Conservation (phyloP, 2,329 filamentous ascomycete genomes). For the Xylariaceae sp. region DNA sequence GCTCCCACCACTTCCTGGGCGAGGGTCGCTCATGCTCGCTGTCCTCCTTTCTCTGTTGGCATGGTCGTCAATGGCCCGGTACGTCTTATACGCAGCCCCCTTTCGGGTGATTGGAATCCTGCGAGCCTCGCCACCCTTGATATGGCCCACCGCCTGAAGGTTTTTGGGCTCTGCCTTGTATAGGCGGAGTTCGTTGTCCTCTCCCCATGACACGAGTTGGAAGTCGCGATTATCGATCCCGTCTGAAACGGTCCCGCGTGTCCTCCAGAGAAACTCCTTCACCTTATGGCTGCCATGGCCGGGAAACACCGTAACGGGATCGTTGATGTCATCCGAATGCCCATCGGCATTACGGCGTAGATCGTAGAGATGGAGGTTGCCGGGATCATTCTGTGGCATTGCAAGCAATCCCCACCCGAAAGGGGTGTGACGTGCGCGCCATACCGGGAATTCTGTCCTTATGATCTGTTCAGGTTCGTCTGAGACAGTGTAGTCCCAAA, state of each 20-base stretch:
- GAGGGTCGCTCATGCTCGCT: constrained; percentile 57
- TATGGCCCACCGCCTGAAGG: constrained; percentile 65
- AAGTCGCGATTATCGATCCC: constrained; percentile 81
- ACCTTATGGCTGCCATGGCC: constrained; percentile 64
- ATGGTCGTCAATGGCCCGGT: constrained; percentile 63
- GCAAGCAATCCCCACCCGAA: constrained; percentile 82
- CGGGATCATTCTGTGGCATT: constrained; percentile 87
- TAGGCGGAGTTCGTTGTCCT: constrained; percentile 75
- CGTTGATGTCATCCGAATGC: constrained; percentile 38
- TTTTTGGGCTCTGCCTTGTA: constrained; percentile 64
- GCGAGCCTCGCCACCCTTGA: constrained; percentile 60
- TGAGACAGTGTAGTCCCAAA: constrained; percentile 72
- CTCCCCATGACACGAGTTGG: constrained; percentile 88
- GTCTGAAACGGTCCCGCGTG: constrained; percentile 62
- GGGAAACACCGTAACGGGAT: constrained; percentile 52
- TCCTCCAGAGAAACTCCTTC: constrained; percentile 88
- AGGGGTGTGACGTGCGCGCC: constrained; percentile 85
- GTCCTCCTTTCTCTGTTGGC: constrained; percentile 52
- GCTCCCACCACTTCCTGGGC: constrained; percentile 39
- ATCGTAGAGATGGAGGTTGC: constrained; percentile 80
- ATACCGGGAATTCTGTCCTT: constrained; percentile 77
- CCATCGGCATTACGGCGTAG: constrained; percentile 45
- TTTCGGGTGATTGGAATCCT: constrained; percentile 73
- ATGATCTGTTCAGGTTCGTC: constrained; percentile 72
- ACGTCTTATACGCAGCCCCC: constrained; percentile 80